Evolutionary conservation across 164 flowering plant genomes (phyloP).

Genomic region (Amborella trichopoda): DNA sequence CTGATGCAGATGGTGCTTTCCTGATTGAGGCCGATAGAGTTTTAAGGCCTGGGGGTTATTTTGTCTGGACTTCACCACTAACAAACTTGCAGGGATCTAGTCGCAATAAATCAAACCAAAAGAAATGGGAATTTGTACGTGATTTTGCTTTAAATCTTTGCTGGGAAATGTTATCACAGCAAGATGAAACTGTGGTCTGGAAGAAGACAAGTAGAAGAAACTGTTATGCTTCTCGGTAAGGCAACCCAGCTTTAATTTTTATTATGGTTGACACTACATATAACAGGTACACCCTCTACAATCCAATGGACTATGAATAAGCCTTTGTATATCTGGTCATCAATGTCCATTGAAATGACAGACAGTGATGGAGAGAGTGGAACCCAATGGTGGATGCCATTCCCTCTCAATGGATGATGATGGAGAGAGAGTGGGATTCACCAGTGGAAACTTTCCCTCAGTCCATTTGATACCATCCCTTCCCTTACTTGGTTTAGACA

Average conservation of each 20-base stretch:
- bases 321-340: too few relatives aligned
- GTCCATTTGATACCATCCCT: too few relatives aligned
- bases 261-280: too few relatives aligned
- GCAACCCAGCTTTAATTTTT: constrained; percentile 1
- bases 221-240: constrained; percentile 74
- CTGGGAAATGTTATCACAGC: constrained; percentile 86
- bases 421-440: too few relatives aligned
- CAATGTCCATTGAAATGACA: too few relatives aligned
- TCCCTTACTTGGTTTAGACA: too few relatives aligned
- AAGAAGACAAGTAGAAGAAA: constrained; percentile 60
- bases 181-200: constrained; percentile 98
- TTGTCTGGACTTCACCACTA: constrained; percentile 94
- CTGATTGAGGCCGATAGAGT: constrained; percentile 88
- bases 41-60: constrained; percentile 93
- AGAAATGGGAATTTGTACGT: constrained; percentile 54
- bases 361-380: too few relatives aligned
- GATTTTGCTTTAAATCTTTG: constrained; percentile 58
- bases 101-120: constrained; percentile 55
- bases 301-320: too few relatives aligned
- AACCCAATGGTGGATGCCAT: too few relatives aligned
- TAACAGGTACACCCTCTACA: too few relatives aligned
- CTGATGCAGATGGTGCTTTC: constrained; percentile 62
- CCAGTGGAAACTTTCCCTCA: too few relatives aligned
- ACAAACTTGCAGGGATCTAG: constrained; percentile 38
- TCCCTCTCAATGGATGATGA: too few relatives aligned